These are phyloP conservation scores for Tilletia horrida DNA, from an alignment of 1,284 basidiomycete genomes.

Conservation along the genomic window DNA sequence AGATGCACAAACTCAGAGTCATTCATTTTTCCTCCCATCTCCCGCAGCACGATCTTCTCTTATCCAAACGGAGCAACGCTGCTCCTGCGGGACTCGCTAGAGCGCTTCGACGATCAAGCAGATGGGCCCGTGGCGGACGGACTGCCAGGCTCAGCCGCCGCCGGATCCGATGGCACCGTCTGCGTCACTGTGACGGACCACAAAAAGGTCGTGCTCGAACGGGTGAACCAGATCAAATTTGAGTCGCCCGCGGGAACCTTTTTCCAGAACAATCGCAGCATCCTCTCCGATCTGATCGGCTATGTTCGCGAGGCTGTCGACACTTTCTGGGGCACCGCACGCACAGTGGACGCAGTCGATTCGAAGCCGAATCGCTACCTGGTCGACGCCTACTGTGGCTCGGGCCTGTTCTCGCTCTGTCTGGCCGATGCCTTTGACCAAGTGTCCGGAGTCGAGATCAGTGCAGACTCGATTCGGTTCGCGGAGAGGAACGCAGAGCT, in stretches of 20 bases:
- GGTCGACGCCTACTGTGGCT: conserved; percentile 59
- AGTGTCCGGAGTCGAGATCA: conserved; percentile 83
- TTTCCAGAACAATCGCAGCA: conserved; percentile 97
- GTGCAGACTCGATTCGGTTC: conserved; percentile 70
- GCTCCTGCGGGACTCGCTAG: conserved; percentile 81
- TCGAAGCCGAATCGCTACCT: conserved; percentile 30
- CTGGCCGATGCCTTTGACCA: conserved; percentile 73
- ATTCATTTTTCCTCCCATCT: neutral
- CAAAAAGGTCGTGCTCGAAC: conserved; percentile 75
- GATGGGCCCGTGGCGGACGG: conserved; percentile 22
- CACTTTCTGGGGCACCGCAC: neutral
- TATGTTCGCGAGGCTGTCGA: conserved; percentile 64
- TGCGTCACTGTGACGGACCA: conserved; percentile 68
- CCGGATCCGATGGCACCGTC: conserved; percentile 21
- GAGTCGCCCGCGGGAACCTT: conserved; percentile 80
- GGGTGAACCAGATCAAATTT: conserved; percentile 76
- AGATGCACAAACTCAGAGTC: no score
- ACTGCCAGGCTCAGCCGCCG: conserved; percentile 23
- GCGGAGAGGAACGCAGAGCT: conserved; percentile 76
- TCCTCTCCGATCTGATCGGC: conserved; percentile 74
- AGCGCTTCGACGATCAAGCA: conserved; percentile 31
- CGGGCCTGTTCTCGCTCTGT: conserved; percentile 85
- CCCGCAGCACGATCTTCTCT: conserved; percentile 67
- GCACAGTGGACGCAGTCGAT: neutral
- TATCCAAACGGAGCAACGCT: conserved; percentile 89